These are phyloP conservation scores for Sporodiniella umbellata DNA, from an alignment of 371 early-diverging fungal species.

Conservation along the genomic window DNA sequence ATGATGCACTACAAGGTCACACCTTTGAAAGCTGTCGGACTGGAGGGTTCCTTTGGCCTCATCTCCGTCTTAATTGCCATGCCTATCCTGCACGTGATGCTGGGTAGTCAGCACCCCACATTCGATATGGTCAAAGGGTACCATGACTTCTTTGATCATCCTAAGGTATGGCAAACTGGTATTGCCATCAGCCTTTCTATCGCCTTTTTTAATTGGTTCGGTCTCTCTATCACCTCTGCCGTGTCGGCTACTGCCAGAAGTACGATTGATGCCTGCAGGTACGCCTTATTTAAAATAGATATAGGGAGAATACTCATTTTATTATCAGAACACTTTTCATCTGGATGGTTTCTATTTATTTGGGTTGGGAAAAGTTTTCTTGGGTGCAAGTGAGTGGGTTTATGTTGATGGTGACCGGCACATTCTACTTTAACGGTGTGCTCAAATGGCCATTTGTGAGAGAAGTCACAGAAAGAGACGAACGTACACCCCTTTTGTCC, in stretches of 20 bases:
- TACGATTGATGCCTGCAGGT: conserved; percentile 92
- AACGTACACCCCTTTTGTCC: conserved; percentile 31
- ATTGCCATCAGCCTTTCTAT: conserved; percentile 84
- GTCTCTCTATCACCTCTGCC: conserved; percentile 83
- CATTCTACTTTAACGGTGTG: conserved; percentile 89
- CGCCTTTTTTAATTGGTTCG: conserved; percentile 94
- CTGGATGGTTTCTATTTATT: conserved; percentile 84
- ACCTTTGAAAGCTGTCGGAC: conserved; percentile 88
- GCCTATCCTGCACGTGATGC: conserved; percentile 72
- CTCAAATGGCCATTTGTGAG: conserved; percentile 44
- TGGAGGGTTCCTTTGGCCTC: conserved; percentile 92
- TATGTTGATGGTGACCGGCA: conserved; percentile 81
- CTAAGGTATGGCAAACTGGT: conserved; percentile 71
- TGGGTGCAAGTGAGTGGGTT: conserved; percentile 89
- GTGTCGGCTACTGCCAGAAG: conserved; percentile 87
- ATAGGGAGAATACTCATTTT: background rate
- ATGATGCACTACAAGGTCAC: conserved; percentile 72
- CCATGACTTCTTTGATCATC: conserved; percentile 65
- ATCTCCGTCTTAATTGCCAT: conserved; percentile 65
- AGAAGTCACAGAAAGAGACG: conserved; percentile 19
- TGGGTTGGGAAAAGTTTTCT: conserved; percentile 94
- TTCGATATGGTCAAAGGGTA: conserved; percentile 81
- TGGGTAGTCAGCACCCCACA: conserved; percentile 61
- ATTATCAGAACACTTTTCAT: conserved; percentile 82
- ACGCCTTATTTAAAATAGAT: conserved; percentile 13